Evolutionary conservation across 257 asterid genomes (phyloP).

Genomic region (Capsicum chinense): DNA sequence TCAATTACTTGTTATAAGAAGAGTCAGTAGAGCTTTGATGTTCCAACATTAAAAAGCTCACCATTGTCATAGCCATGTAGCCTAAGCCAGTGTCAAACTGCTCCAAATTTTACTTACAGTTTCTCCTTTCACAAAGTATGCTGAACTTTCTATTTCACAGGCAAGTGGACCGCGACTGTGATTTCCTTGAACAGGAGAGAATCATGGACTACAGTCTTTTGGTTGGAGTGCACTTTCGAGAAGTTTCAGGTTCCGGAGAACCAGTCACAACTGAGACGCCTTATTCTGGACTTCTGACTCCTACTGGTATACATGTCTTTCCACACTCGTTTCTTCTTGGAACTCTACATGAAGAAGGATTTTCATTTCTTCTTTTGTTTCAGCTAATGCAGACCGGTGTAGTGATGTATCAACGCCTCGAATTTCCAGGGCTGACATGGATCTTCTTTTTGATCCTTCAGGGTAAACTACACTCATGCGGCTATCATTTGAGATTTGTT

Average conservation of each 20-base stretch:
- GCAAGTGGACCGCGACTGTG: slow-evolving; percentile 89
- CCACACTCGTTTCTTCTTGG: neutral
- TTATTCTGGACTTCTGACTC: slow-evolving; percentile 36
- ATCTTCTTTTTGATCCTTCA: slow-evolving; percentile 42
- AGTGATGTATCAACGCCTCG: slow-evolving; percentile 45
- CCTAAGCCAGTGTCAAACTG: neutral
- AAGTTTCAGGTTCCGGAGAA: slow-evolving; percentile 64
- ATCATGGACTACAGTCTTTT: slow-evolving; percentile 96
- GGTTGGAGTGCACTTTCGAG: slow-evolving; percentile 81
- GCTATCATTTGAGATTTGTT: neutral
- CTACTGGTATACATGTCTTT: slow-evolving; percentile 43
- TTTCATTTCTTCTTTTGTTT: slow-evolving; percentile 8
- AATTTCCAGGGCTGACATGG: slow-evolving; percentile 44
- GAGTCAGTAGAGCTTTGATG: neutral
- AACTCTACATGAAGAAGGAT: neutral
- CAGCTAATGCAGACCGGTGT: slow-evolving; percentile 44
- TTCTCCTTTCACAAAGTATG: slow-evolving; percentile 6
- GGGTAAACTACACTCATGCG: slow-evolving; percentile 39
- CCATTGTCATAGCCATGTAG: neutral
- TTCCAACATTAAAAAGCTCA: neutral
- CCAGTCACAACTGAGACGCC: slow-evolving; percentile 48
- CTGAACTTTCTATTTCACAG: slow-evolving; percentile 48
- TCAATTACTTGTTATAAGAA: neutral
- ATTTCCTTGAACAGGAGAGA: slow-evolving; percentile 91
- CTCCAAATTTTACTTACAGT: neutral